Conservation (phyloP, 2,329 filamentous ascomycete genomes). For the Colletotrichum lentis region DNA sequence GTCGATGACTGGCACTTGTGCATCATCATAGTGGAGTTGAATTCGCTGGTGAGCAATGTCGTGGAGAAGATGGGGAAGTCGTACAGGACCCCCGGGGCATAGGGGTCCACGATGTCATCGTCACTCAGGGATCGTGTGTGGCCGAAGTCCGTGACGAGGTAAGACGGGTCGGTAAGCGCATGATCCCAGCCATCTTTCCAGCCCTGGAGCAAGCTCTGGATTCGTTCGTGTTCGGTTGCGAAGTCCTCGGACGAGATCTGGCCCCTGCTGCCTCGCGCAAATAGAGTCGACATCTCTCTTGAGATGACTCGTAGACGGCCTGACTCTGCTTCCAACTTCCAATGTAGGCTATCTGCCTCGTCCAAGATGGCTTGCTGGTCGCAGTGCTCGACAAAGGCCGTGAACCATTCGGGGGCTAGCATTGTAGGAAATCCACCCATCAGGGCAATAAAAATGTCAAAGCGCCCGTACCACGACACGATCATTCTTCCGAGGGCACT, state of each 20-base stretch:
- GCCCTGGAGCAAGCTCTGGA: constrained; percentile 57
- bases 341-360: constrained; percentile 58
- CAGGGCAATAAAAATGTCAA: constrained; percentile 84
- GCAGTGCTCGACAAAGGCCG: constrained; percentile 69
- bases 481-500: constrained; percentile 76
- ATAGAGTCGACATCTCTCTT: constrained; percentile 81
- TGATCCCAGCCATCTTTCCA: constrained; percentile 68
- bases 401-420: constrained; percentile 82
- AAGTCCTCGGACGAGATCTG: constrained; percentile 73
- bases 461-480: constrained; percentile 88
- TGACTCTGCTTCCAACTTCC: constrained; percentile 73
- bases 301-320: constrained; percentile 76
- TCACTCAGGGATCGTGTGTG: constrained; percentile 60
- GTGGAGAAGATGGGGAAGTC: constrained; percentile 74
- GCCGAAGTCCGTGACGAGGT: constrained; percentile 71
- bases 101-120: constrained; percentile 78
- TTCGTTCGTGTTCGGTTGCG: constrained; percentile 63
- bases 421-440: constrained; percentile 81
- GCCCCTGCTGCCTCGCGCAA: constrained; percentile 71
- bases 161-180: constrained; percentile 66
- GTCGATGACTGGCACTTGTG: constrained; percentile 76
- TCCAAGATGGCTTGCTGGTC: constrained; percentile 66
- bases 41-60: constrained; percentile 79
- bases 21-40: constrained; percentile 81
- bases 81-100: constrained; percentile 73